Base-by-base conservation (phyloP, 768 basidiomycete genomes). In the Suillus variegatus region DNA sequence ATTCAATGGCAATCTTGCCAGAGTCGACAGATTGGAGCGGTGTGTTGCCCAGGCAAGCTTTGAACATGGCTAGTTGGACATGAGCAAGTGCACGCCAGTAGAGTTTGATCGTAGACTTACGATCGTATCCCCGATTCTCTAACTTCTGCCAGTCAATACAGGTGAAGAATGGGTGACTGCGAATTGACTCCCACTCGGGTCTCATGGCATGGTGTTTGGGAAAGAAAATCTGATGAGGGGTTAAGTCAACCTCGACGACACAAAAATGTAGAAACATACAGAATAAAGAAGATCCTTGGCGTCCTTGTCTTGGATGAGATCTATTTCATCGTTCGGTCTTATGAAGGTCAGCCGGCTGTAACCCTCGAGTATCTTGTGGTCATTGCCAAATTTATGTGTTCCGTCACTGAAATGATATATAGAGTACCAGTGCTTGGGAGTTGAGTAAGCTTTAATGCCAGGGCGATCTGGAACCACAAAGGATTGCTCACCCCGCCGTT, bases 241-340 rank as follows among this genome's bases (percentile, higher is more conserved):
- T 44, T n/a, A 64, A 28, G n/a, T 1, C 44, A 35, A 40, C 28
- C 28, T 41, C 12, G 16, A 28, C 2, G 22, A 13, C 20, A 14
- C 1, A 55, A 60, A 43, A 6, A 28, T 18, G 13, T 9, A 22
- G 0, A 5, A 13, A 41, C 62, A 36, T 52, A 64, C 67, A 60
- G 61, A 52, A 20, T 28, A 49, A 41, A 66, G 58, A 40, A 68
- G 62, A 64, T 68, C 66, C 55, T 43, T 49, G 28, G 65, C 66
- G 6, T 54, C 62, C 14, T 18, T 25, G 43, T 68, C 67, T 38
- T 46, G 63, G 22, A 66, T 55, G 18, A 46, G 55, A 32, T 28
- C 22, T 44, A 60, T 55, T 36, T 61, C 62, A 57, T 57, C 56
- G 16, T 18, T 46, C 40, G 56, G 57, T 64, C 25, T 65, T 58